These are phyloP conservation scores for Physcomitrium patens DNA, from an alignment of 225 moss, liverwort and hornwort genomes.

Conservation along the genomic window DNA sequence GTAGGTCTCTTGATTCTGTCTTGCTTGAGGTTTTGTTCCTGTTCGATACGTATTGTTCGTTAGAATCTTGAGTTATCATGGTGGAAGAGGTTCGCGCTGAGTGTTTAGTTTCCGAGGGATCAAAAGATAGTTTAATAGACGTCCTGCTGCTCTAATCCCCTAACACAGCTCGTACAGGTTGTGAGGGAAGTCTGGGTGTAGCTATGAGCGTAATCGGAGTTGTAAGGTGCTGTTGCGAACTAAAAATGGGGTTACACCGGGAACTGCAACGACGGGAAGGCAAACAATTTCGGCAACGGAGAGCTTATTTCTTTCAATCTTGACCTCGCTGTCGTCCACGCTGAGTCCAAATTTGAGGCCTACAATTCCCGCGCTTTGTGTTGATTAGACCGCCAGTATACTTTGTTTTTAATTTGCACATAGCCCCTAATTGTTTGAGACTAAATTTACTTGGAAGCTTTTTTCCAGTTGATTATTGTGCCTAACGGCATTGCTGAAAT, in stretches of 20 bases:
- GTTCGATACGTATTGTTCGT: background rate
- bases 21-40: background rate
- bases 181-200: conserved; percentile 6
- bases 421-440: background rate
- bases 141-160: background rate
- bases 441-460: background rate
- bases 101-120: conserved; percentile 6
- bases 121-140: background rate
- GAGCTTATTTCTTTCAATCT: conserved; percentile 68
- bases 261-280: conserved; percentile 15
- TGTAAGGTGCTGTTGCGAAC: conserved; percentile 16
- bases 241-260: conserved; percentile 16
- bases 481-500: too few species aligned
- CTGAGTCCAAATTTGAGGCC: conserved; percentile 89
- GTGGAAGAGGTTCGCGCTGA: background rate
- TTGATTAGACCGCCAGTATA: background rate
- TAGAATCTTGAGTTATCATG: background rate
- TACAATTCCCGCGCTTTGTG: conserved; percentile 72
- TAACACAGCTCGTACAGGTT: background rate
- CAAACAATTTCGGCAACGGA: conserved; percentile 6
- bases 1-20: background rate
- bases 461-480: background rate
- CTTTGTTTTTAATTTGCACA: background rate
- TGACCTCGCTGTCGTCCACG: conserved; percentile 81
- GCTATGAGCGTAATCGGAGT: background rate